Base-by-base conservation (phyloP, 2,329 filamentous ascomycete genomes). In the Ophidiomyces ophidiicola region DNA sequence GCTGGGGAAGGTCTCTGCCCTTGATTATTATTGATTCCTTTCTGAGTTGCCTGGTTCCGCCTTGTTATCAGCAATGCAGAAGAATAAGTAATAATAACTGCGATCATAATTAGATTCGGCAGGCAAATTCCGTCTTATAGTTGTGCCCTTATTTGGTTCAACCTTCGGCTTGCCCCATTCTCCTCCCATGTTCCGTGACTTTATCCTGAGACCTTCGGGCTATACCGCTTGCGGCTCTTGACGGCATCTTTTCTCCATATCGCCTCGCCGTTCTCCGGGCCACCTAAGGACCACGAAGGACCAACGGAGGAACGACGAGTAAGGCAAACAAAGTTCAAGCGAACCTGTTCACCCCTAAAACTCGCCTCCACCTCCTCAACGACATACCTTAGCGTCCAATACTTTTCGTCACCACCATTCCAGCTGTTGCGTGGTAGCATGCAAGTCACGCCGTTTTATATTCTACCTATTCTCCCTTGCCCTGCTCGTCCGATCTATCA, bases 11-110 rank as follows among this genome's bases (percentile, higher is more conserved):
- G n/a, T 26, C 24, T 6, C 7, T 26, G 24, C 7, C 24, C 24
- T 26, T n/a, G 4, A 32, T 32, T 33, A 28, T 34, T 26, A 39
- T 33, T 39, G 19, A n/a, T n/a, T n/a, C n/a, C n/a, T n/a, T n/a
- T n/a, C n/a, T n/a, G n/a, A n/a, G 37, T 39, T 15, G 37, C 31
- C 38, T 40, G 32, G 32, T 40, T 35, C 38, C 38, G 38, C 38
- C 38, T 34, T 14, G 38, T 32, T 39, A 26, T 14, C 26, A 5
- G n/a, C n/a, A 18, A n/a, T n/a, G 25, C 11, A 3, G 23, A 25
- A 25, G n/a, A 25, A 25, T 6, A n/a, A n/a, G 25, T 28, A 28
- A 28, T 14, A 28, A 14, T n/a, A 28, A 28, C 8, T 14, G 25
- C n/a, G n/a, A n/a, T n/a, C n/a, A n/a, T n/a, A n/a, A n/a, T n/a